phyloP scores from a whole-genome alignment of 345 rosid species.

The Lepidium didymum region DNA sequence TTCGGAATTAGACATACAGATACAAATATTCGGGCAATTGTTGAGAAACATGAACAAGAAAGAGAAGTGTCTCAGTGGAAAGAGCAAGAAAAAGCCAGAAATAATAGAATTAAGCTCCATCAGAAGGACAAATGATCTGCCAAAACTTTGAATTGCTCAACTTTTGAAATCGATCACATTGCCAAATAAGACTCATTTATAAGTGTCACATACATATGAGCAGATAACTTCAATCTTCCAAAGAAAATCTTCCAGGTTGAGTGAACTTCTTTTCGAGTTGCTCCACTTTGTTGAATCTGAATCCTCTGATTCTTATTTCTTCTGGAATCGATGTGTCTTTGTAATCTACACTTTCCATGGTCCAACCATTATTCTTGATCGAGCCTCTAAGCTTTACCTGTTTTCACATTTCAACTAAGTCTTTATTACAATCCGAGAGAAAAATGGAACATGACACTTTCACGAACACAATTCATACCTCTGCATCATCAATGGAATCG shows the following conservation, averaged over 20 bases:
- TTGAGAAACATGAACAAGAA: neutral
- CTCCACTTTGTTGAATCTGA: constrained; percentile 57
- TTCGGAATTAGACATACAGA: neutral
- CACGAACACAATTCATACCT: constrained; percentile 41
- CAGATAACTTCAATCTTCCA: constrained; percentile 8
- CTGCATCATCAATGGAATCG: constrained; percentile 62
- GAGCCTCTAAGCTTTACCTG: constrained; percentile 68
- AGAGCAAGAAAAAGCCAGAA: neutral
- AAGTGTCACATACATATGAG: neutral
- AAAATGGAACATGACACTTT: neutral
- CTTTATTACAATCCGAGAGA: neutral
- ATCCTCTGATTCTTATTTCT: constrained; percentile 78
- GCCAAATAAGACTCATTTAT: neutral
- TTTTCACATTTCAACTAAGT: neutral
- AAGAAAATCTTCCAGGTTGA: constrained; percentile 45
- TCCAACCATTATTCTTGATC: constrained; percentile 78
- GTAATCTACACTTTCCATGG: constrained; percentile 57
- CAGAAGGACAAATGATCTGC: neutral
- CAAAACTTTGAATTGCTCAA: neutral
- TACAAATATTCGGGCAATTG: neutral
- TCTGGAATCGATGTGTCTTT: constrained; percentile 64
- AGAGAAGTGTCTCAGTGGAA: neutral
- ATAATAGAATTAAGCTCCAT: neutral
- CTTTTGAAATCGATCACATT: neutral
- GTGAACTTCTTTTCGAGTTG: constrained; percentile 52